Evolutionary conservation across 306 rosid genomes (phyloP).

Genomic region (Albizia julibrissin): DNA sequence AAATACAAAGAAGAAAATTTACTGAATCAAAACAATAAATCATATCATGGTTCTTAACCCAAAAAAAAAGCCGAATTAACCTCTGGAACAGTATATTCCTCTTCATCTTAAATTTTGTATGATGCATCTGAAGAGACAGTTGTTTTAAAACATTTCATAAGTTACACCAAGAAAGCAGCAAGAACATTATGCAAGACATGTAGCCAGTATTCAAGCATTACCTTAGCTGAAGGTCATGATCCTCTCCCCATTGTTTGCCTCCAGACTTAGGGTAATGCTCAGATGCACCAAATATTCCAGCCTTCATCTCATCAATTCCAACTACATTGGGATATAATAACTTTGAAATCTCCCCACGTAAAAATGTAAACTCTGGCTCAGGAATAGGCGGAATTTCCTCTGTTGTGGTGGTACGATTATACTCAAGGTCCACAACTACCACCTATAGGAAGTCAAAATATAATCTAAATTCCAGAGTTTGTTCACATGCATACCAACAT

Average conservation of each 20-base stretch:
- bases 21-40: constrained; percentile 13
- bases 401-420: constrained; percentile 75
- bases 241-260: constrained; percentile 93
- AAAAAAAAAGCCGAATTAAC: neutral
- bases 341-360: constrained; percentile 78
- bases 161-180: constrained; percentile 24
- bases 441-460: constrained; percentile 61
- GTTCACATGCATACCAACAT: constrained; percentile 19
- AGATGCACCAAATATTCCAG: constrained; percentile 51
- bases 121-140: constrained; percentile 6
- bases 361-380: constrained; percentile 76
- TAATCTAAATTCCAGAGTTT: constrained; percentile 25
- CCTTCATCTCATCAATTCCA: constrained; percentile 81
- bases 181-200: constrained; percentile 32
- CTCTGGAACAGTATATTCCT: neutral
- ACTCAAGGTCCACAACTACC: constrained; percentile 95
- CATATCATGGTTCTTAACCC: neutral
- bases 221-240: constrained; percentile 93
- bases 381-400: constrained; percentile 98
- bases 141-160: constrained; percentile 16
- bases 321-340: constrained; percentile 83
- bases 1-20: constrained; percentile 19
- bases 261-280: constrained; percentile 61
- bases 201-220: constrained; percentile 46
- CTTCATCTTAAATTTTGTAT: constrained; percentile 7